A percentile compares a stretch with the other conserved stretches of the same genome.
phyloP scores from a whole-genome alignment of 768 basidiomycete genomes.

The Mycena galericulata region DNA sequence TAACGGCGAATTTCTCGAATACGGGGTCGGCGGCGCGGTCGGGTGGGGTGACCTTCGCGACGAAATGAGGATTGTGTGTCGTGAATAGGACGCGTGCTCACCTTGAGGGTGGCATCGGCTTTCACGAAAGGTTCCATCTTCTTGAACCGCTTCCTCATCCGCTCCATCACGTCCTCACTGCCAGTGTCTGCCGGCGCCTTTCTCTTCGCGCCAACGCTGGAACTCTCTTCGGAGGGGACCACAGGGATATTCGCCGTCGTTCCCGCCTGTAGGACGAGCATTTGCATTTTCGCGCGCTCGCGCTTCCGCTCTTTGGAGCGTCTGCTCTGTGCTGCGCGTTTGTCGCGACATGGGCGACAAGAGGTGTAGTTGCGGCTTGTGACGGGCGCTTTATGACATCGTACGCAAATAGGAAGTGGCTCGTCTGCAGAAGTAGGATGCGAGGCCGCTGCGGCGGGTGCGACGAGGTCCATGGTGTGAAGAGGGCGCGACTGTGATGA shows the following conservation, averaged over 20 bases:
- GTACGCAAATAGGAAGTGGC: constrained; percentile 7
- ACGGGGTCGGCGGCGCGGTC: background rate
- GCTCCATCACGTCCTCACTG: constrained; percentile 18
- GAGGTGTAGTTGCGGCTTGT: constrained; percentile 3
- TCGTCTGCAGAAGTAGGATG: background rate
- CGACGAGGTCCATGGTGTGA: no score
- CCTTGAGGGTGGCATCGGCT: background rate
- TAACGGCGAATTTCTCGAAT: constrained; percentile 16
- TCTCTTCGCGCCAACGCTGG: constrained; percentile 23
- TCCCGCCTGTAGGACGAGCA: background rate
- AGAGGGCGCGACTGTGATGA: no score
- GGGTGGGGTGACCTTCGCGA: background rate
- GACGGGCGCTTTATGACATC: constrained; percentile 12
- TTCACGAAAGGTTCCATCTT: constrained; percentile 7
- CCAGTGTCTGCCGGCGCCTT: constrained; percentile 6
- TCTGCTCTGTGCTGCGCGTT: background rate
- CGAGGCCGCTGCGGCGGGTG: no score
- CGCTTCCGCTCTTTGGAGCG: background rate
- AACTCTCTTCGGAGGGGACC: background rate
- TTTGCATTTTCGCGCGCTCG: background rate
- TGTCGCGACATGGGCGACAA: constrained; percentile 26
- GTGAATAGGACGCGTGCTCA: background rate
- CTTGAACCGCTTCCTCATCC: constrained; percentile 27
- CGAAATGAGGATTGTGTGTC: background rate
- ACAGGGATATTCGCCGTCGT: background rate